Conservation (phyloP, 2,329 filamentous ascomycete genomes). For the Sclerotinia minor region DNA sequence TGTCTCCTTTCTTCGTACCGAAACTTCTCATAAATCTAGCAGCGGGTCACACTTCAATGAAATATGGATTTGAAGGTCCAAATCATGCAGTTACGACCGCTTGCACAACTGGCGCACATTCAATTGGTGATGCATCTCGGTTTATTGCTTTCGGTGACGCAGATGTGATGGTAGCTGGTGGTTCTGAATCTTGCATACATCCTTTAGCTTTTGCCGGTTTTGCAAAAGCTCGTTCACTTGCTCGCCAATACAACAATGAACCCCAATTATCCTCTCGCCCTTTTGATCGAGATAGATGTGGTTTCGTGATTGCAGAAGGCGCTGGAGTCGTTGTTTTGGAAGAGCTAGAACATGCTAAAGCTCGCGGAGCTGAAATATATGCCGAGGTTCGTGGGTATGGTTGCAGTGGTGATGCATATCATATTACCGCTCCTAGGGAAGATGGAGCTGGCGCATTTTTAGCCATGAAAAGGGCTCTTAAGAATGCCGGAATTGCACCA, state of each 20-base stretch:
- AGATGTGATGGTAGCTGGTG: constrained; percentile 94
- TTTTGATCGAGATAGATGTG: constrained; percentile 76
- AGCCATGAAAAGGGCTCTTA: constrained; percentile 83
- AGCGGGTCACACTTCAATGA: constrained; percentile 93
- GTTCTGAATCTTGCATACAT: constrained; percentile 93
- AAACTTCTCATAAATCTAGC: constrained; percentile 92
- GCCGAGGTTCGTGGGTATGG: constrained; percentile 90
- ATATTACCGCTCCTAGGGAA: constrained; percentile 86
- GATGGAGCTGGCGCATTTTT: constrained; percentile 79
- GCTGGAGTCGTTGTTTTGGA: constrained; percentile 86
- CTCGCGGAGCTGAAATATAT: constrained; percentile 77
- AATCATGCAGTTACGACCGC: constrained; percentile 93
- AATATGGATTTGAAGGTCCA: constrained; percentile 82
- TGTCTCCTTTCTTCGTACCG: constrained; percentile 91
- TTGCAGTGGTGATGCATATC: constrained; percentile 84
- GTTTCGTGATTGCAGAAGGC: constrained; percentile 93
- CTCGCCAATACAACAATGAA: constrained; percentile 74
- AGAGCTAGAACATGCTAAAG: constrained; percentile 83
- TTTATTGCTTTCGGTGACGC: constrained; percentile 91
- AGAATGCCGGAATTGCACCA: constrained; percentile 68
- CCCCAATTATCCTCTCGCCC: constrained; percentile 76
- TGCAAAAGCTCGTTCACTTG: constrained; percentile 79
- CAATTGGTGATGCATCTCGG: constrained; percentile 88
- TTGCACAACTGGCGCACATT: constrained; percentile 94
- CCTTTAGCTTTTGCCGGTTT: constrained; percentile 92